Conservation (phyloP, 768 basidiomycete species). For the Trametes gibbosa region DNA sequence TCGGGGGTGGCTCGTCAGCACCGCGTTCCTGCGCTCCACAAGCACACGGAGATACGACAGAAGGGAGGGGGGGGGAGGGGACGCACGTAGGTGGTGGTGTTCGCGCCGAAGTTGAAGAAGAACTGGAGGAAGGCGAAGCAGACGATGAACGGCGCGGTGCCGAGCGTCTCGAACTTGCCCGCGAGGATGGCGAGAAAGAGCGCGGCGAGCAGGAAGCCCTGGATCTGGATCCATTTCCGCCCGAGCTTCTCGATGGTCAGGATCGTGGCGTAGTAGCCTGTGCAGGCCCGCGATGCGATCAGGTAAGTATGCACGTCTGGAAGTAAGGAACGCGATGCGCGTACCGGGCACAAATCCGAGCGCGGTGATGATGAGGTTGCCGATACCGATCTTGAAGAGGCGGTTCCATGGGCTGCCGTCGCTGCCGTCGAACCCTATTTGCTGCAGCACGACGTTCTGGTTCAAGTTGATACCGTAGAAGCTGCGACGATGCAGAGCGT, state of each 20-base stretch:
- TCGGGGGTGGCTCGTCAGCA: background rate
- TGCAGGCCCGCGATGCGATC: no score
- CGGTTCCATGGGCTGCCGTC: slow-evolving; percentile 58
- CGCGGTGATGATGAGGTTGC: slow-evolving; percentile 68
- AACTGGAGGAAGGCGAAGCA: slow-evolving; percentile 74
- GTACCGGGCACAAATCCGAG: slow-evolving; percentile 80
- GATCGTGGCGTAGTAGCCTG: slow-evolving; percentile 69
- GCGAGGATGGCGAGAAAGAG: slow-evolving; percentile 72
- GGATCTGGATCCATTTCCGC: slow-evolving; percentile 71
- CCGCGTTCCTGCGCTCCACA: no score
- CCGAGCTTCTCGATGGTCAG: slow-evolving; percentile 72
- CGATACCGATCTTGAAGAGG: slow-evolving; percentile 64
- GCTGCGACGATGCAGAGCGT: slow-evolving; percentile 29
- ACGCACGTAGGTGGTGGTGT: slow-evolving; percentile 40
- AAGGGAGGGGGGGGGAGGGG: no score
- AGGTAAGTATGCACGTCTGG: no score
- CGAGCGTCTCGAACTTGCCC: slow-evolving; percentile 55
- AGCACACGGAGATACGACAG: no score
- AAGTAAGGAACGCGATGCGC: no score
- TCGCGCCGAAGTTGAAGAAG: slow-evolving; percentile 84
- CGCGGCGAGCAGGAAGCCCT: slow-evolving; percentile 70
- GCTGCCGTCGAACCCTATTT: slow-evolving; percentile 65
- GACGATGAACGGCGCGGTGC: slow-evolving; percentile 62
- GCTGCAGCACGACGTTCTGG: slow-evolving; percentile 72
- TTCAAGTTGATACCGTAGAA: slow-evolving; percentile 79